Conservation (phyloP, 2,329 filamentous ascomycete genomes). For the Xylariaceae sp. region DNA sequence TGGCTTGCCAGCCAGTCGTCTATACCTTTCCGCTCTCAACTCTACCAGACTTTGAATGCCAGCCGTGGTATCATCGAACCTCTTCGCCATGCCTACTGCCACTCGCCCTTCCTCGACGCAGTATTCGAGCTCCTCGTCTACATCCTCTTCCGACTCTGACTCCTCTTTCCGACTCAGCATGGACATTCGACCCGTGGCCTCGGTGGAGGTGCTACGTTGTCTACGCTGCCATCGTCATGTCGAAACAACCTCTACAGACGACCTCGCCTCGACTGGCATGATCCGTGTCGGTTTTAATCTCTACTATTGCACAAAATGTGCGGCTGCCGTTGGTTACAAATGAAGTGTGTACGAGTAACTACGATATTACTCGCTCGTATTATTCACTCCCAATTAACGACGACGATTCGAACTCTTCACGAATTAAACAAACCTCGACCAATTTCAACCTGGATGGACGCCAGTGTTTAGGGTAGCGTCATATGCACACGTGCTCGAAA, state of each 20-base stretch:
- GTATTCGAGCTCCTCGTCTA: slow-evolving; percentile 48
- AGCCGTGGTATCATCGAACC: background rate
- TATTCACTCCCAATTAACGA: background rate
- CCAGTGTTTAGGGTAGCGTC: slow-evolving; percentile 1
- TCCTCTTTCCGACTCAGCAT: slow-evolving; percentile 53
- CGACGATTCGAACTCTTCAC: background rate
- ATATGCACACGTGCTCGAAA: background rate
- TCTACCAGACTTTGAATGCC: background rate
- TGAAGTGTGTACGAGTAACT: slow-evolving; percentile 45
- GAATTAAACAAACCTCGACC: slow-evolving; percentile 1
- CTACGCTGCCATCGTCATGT: slow-evolving; percentile 66
- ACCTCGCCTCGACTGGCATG: slow-evolving; percentile 65
- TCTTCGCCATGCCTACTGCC: slow-evolving; percentile 40
- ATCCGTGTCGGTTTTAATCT: slow-evolving; percentile 69
- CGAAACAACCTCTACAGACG: slow-evolving; percentile 67
- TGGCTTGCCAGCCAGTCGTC: background rate
- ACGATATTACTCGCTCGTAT: background rate
- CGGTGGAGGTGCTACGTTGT: slow-evolving; percentile 60
- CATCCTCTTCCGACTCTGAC: slow-evolving; percentile 52
- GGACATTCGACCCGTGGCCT: slow-evolving; percentile 56
- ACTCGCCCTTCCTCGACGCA: slow-evolving; percentile 46
- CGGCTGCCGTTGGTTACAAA: slow-evolving; percentile 68
- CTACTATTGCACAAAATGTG: slow-evolving; percentile 71
- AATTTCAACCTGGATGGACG: background rate
- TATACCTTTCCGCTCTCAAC: background rate